Percentiles rank a stretch among this genome's conserved stretches.
phyloP scores from a whole-genome alignment of 1,139 yeast species.

The Kodamaea fungicola region DNA sequence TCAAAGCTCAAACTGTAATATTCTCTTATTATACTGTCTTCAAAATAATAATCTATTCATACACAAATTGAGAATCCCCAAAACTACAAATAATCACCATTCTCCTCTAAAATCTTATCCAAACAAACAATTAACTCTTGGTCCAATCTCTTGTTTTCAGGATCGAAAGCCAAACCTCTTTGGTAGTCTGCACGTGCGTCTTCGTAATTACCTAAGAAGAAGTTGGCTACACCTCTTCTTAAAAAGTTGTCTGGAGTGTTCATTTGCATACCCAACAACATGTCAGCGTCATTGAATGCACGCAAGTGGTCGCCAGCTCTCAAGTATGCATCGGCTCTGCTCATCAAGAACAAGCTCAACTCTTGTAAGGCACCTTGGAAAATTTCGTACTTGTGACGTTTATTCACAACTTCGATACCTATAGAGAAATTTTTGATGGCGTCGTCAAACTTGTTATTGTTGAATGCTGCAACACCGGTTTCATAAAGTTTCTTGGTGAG shows the following conservation, averaged over 20 bases:
- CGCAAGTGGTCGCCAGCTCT: conserved; percentile 60
- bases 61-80: background rate
- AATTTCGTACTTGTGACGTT: conserved; percentile 84
- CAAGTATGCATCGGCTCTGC: conserved; percentile 80
- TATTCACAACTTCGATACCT: conserved; percentile 78
- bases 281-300: conserved; percentile 80
- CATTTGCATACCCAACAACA: conserved; percentile 60
- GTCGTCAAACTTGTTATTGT: conserved; percentile 60
- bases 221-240: conserved; percentile 75
- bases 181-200: conserved; percentile 75
- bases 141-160: conserved; percentile 43
- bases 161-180: conserved; percentile 69
- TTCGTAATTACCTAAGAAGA: conserved; percentile 64
- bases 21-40: background rate
- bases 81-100: conserved; percentile 37
- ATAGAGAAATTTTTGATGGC: conserved; percentile 70
- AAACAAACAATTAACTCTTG: conserved; percentile 43
- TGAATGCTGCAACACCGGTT: conserved; percentile 63
- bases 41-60: background rate
- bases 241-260: conserved; percentile 75
- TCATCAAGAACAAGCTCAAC: conserved; percentile 64
- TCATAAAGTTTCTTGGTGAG: conserved; percentile 74
- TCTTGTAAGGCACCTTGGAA: conserved; percentile 81
- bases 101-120: conserved; percentile 48
- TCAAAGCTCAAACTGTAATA: too few relatives aligned